phyloP scores from a whole-genome alignment of 2,329 filamentous ascomycete species.

The Aureobasidium sp. region DNA sequence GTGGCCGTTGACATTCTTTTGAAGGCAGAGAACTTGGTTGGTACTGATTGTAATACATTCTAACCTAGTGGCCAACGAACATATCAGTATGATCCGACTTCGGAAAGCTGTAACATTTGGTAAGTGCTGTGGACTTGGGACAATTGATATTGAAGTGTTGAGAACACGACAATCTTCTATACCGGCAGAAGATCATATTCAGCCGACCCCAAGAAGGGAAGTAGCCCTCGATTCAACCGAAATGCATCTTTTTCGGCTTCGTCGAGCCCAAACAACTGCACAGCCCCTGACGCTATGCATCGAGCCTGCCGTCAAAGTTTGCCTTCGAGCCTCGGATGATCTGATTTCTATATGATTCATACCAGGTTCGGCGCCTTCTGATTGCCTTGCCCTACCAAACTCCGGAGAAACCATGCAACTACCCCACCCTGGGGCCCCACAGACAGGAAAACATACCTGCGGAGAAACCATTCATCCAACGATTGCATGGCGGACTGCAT shows the following conservation, averaged over 20 bases:
- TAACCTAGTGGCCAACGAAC: not conserved
- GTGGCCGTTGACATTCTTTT: too few relatives aligned
- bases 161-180: not conserved
- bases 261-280: not conserved
- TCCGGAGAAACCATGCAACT: not conserved
- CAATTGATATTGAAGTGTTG: not conserved
- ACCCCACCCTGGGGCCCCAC: constrained; percentile 5
- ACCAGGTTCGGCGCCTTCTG: not conserved
- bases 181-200: not conserved
- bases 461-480: not conserved
- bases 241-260: not conserved
- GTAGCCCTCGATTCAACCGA: not conserved
- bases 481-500: not conserved
- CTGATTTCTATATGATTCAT: not conserved
- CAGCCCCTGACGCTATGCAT: not conserved
- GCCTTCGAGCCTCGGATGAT: too few relatives aligned
- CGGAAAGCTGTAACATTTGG: not conserved
- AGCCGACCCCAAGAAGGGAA: not conserved
- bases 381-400: not conserved
- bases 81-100: not conserved
- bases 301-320: not conserved
- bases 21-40: too few relatives aligned
- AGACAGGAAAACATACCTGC: not conserved
- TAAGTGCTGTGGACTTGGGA: not conserved
- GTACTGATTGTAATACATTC: not conserved